These are phyloP conservation scores for Candida neerlandica DNA, from an alignment of 1,139 yeast genomes.

Conservation along the genomic window DNA sequence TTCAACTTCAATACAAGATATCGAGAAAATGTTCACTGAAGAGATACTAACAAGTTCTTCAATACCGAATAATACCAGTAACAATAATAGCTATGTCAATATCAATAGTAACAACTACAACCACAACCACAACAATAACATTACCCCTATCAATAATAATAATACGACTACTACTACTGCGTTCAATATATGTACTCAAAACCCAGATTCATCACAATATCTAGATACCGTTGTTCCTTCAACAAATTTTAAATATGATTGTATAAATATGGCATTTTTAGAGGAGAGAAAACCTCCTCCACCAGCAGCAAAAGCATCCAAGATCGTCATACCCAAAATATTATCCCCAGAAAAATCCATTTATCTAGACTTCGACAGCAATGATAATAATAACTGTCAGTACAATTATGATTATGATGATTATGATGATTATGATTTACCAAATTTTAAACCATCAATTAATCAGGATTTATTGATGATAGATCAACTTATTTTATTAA, in stretches of 20 bases:
- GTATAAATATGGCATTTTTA: slow-evolving; percentile 27
- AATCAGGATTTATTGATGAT: slow-evolving; percentile 13
- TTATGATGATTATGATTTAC: slow-evolving; percentile 5
- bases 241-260: slow-evolving; percentile 25
- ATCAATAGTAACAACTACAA: not conserved
- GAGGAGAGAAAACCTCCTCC: slow-evolving; percentile 13
- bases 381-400: too few relatives aligned
- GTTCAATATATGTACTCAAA: not conserved
- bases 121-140: slow-evolving; percentile 2
- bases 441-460: slow-evolving; percentile 10
- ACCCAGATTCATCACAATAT: slow-evolving; percentile 11
- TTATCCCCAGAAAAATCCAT: not conserved
- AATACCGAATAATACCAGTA: not conserved
- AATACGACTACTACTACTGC: not conserved
- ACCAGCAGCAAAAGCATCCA: slow-evolving; percentile 5
- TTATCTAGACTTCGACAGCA: slow-evolving; percentile 5
- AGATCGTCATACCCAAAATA: not conserved
- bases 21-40: slow-evolving; percentile 28
- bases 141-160: slow-evolving; percentile 1
- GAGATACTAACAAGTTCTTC: slow-evolving; percentile 4
- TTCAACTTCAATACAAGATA: slow-evolving; percentile 31
- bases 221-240: slow-evolving; percentile 8
- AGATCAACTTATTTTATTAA: slow-evolving; percentile 12
- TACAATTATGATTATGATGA: too few relatives aligned
- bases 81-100: not conserved